These are phyloP conservation scores for Tulasnella calospora DNA, from an alignment of 768 basidiomycete genomes.

Conservation along the genomic window DNA sequence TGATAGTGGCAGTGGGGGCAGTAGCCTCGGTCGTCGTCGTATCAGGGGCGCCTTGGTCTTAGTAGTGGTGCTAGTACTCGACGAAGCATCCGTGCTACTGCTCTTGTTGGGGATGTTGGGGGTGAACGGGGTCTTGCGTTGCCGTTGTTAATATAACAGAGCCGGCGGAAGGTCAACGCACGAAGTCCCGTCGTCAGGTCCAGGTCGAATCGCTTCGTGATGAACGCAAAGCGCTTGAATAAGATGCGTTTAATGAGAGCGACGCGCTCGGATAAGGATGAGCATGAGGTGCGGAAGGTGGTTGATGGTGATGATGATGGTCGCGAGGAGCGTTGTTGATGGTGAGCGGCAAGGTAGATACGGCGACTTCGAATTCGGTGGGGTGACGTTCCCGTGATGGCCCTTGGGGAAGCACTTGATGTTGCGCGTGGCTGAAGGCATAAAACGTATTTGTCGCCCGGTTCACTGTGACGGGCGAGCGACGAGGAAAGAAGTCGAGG, in stretches of 20 bases:
- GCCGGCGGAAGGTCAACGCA: neutral
- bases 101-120: neutral
- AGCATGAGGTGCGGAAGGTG: neutral
- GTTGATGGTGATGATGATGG: neutral
- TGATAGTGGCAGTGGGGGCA: no score
- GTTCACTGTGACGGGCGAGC: neutral
- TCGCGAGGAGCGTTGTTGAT: neutral
- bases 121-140: neutral
- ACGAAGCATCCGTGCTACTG: no score
- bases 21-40: neutral
- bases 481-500: neutral
- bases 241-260: no score
- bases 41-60: neutral
- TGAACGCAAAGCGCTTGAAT: conserved; percentile 35
- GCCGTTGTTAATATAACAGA: neutral
- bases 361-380: neutral
- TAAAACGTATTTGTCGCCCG: neutral
- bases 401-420: neutral
- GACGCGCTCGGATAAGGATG: conserved; percentile 29
- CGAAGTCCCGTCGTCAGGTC: neutral
- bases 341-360: neutral
- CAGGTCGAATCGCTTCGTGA: conserved; percentile 21
- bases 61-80: neutral
- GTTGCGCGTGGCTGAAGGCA: neutral
- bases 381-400: neutral